These are phyloP conservation scores for Ascoidea asiatica DNA, from an alignment of 805 yeast species.

Conservation along the genomic window DNA sequence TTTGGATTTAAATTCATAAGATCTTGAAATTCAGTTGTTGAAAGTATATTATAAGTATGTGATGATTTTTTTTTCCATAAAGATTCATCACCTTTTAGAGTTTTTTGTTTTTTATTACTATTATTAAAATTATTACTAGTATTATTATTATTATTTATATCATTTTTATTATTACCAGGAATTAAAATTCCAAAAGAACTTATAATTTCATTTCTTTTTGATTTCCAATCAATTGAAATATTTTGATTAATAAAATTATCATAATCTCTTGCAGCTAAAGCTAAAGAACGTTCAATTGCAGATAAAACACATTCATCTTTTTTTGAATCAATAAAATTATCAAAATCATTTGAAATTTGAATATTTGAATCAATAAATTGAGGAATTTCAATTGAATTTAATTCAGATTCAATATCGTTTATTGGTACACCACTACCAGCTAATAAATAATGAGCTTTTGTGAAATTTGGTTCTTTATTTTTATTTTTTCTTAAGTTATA, in stretches of 20 bases:
- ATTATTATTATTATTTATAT: not conserved
- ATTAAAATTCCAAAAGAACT: conserved; percentile 41
- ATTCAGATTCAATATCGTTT: conserved; percentile 58
- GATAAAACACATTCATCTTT: conserved; percentile 73
- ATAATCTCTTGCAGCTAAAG: conserved; percentile 68
- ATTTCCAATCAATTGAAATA: conserved; percentile 74
- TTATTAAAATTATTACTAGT: not conserved
- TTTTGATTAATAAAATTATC: conserved; percentile 63
- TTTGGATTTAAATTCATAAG: not conserved
- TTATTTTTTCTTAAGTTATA: conserved; percentile 36
- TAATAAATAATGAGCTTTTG: conserved; percentile 75
- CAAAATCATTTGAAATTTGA: conserved; percentile 27
- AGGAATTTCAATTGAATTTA: conserved; percentile 23
- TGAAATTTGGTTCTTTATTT: conserved; percentile 27
- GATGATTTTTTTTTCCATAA: not conserved
- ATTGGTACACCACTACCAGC: conserved; percentile 84
- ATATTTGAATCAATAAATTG: conserved; percentile 7
- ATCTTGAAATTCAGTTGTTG: not conserved
- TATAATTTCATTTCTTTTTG: conserved; percentile 59
- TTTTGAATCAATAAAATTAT: conserved; percentile 48
- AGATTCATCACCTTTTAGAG: not conserved
- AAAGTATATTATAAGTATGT: not conserved
- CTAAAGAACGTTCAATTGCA: conserved; percentile 70
- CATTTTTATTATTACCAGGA: not conserved
- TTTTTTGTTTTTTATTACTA: too few species aligned